A percentile compares a stretch with the other conserved stretches of the same genome.
Conservation (phyloP, 176 grass and related monocot species). For the Hordeum marinum region DNA sequence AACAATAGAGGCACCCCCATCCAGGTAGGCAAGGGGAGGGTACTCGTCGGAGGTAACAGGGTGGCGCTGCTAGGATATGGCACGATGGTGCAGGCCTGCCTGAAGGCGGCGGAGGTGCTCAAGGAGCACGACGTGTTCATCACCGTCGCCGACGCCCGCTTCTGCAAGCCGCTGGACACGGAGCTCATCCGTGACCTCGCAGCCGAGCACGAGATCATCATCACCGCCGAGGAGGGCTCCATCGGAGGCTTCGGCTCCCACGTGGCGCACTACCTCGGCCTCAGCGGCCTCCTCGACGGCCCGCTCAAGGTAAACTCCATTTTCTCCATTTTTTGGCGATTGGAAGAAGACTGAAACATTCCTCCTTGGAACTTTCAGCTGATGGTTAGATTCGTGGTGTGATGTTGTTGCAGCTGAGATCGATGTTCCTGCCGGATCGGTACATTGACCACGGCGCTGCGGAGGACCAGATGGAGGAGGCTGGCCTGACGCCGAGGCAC, state of each 20-base stretch:
- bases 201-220: constrained; percentile 71
- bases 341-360: not conserved
- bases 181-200: constrained; percentile 53
- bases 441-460: constrained; percentile 91
- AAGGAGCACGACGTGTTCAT: constrained; percentile 57
- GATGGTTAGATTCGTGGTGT: not conserved
- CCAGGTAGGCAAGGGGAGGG: constrained; percentile 67
- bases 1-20: constrained; percentile 39
- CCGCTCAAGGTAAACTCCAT: constrained; percentile 56
- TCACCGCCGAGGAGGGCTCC: constrained; percentile 84
- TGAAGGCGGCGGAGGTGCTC: constrained; percentile 61
- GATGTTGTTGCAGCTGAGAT: constrained; percentile 63
- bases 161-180: constrained; percentile 91
- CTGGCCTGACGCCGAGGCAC: constrained; percentile 73
- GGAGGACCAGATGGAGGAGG: constrained; percentile 77
- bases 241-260: constrained; percentile 89
- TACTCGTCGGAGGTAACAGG: constrained; percentile 59
- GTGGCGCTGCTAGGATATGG: constrained; percentile 87
- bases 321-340: not conserved
- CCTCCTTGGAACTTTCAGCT: not conserved
- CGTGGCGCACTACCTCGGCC: constrained; percentile 71
- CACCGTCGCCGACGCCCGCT: constrained; percentile 76
- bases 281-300: constrained; percentile 73
- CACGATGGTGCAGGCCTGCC: constrained; percentile 74
- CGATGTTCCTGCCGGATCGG: constrained; percentile 80